These are phyloP conservation scores for Suillus brevipes DNA, from an alignment of 768 basidiomycete species.

Conservation along the genomic window DNA sequence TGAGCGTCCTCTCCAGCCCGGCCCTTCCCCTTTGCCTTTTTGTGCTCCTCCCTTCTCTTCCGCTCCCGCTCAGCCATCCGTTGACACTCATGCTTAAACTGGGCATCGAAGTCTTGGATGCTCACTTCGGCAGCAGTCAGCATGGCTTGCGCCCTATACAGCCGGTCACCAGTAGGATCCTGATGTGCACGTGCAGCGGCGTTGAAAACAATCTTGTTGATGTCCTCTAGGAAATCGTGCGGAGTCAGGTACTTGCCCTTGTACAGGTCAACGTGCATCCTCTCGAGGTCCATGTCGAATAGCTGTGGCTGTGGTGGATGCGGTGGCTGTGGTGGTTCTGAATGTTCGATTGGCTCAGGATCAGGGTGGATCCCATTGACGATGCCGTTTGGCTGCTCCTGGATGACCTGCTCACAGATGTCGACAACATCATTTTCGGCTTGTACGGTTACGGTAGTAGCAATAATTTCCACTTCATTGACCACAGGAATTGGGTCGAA, in stretches of 20 bases:
- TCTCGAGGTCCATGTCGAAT: slow-evolving; percentile 89
- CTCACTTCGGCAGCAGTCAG: slow-evolving; percentile 82
- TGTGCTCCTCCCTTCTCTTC: slow-evolving; percentile 57
- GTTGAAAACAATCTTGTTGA: slow-evolving; percentile 80
- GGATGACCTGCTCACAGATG: slow-evolving; percentile 36
- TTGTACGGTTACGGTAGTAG: slow-evolving; percentile 39
- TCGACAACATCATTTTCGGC: slow-evolving; percentile 46
- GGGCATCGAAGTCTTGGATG: slow-evolving; percentile 81
- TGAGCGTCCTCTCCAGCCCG: slow-evolving; percentile 29
- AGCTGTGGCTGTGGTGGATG: slow-evolving; percentile 58
- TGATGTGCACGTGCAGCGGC: slow-evolving; percentile 54
- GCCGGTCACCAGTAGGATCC: slow-evolving; percentile 61
- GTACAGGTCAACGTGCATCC: slow-evolving; percentile 84
- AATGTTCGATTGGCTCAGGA: slow-evolving; percentile 19
- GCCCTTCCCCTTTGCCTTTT: slow-evolving; percentile 41
- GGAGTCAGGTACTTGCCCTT: slow-evolving; percentile 85
- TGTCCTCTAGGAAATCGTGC: slow-evolving; percentile 81
- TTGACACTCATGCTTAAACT: slow-evolving; percentile 80
- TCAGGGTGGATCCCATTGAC: slow-evolving; percentile 38
- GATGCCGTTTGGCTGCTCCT: slow-evolving; percentile 34
- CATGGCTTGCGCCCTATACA: slow-evolving; percentile 87
- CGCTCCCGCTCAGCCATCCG: slow-evolving; percentile 80
- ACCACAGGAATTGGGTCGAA: slow-evolving; percentile 41
- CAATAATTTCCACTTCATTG: slow-evolving; percentile 35
- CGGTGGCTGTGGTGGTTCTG: slow-evolving; percentile 32